These are phyloP conservation scores for Chaetomidium leptoderma DNA, from an alignment of 495 filamentous ascomycete species.

Conservation along the genomic window DNA sequence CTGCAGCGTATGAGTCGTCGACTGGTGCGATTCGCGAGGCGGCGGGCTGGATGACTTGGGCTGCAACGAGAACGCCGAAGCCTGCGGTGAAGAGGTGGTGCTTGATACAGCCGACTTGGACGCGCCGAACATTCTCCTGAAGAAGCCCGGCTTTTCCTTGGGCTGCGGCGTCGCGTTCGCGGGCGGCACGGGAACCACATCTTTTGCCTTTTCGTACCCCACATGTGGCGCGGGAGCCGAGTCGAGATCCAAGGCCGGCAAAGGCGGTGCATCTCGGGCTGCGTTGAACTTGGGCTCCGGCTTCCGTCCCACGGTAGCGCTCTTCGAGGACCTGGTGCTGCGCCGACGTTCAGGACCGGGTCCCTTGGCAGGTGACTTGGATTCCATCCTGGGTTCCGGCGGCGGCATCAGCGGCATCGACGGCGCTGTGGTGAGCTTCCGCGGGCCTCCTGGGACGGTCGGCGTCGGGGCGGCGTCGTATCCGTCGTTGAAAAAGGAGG, in stretches of 20 bases:
- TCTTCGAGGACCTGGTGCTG: conserved; percentile 61
- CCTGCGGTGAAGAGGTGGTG: conserved; percentile 23
- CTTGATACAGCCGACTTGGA: conserved; percentile 38
- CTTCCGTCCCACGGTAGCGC: conserved; percentile 42
- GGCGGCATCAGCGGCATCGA: conserved; percentile 45
- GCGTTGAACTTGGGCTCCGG: conserved; percentile 24
- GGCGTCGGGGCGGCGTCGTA: conserved; percentile 87
- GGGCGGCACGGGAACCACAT: conserved; percentile 34
- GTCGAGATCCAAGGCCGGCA: conserved; percentile 37
- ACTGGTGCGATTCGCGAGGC: conserved; percentile 43
- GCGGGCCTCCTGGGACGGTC: conserved; percentile 76
- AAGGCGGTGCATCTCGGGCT: conserved; percentile 28
- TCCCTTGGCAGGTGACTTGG: conserved; percentile 26
- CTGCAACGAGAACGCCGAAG: conserved; percentile 27
- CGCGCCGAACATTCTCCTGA: conserved; percentile 78
- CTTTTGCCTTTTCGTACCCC: conserved; percentile 57
- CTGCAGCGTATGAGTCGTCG: conserved; percentile 54
- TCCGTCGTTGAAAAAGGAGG: conserved; percentile 44
- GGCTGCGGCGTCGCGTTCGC: conserved; percentile 28
- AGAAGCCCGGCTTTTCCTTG: conserved; percentile 83
- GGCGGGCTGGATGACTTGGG: conserved; percentile 44
- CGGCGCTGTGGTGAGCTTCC: conserved; percentile 44
- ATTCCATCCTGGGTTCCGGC: conserved; percentile 32
- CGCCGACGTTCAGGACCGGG: conserved; percentile 51
- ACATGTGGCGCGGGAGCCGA: conserved; percentile 51